Base-by-base conservation (phyloP, 495 filamentous ascomycete genomes). In the Eremomyces bilateralis region DNA sequence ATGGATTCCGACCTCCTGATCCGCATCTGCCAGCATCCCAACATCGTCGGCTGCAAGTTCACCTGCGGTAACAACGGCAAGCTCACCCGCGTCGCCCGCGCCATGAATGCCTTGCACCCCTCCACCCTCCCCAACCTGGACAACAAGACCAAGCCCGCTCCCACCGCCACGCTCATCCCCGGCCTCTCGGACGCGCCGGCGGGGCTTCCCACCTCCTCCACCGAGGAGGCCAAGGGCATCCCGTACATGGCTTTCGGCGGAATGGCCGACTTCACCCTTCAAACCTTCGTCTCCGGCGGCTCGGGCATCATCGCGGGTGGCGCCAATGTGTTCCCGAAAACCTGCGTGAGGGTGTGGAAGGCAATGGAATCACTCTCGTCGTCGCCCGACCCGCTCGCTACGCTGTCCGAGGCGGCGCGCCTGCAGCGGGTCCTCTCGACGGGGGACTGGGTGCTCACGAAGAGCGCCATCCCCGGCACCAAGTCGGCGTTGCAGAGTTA, bases 51-150 rank as follows among this genome's bases (percentile, higher is more conserved):
- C 33, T 83, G 80, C 31, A 90, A 90, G 52, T 91, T 91, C 64
- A 90, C 81, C 15, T 85, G 81, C 47, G 81, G 77, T 30, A 84
- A 79, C 56, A 88, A 80, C 0, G 81, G 81, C 31, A 91, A 90
- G 57, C 60, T 91, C 38, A 81, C 80, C 5, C 70, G 81, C 21
- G 80, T 91, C 5, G 80, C 81, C n/a, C 46, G 61, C 4, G 80
- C 73, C 13, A 70, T 76, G 16, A 61, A 81, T 43, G 79, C 80
- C n/a, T 65, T 72, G 43, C 76, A 70, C 0, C 69, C 73, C 1
- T n/a, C n/a, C n/a, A n/a, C n/a, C n/a, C n/a, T n/a, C n/a, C n/a
- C n/a, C n/a, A n/a, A n/a, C n/a, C n/a, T n/a, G n/a, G n/a, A n/a
- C n/a, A n/a, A n/a, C n/a, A n/a, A n/a, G n/a, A n/a, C n/a, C n/a